Conservation (phyloP, 768 basidiomycete genomes). For the Peribolospora baueri region DNA sequence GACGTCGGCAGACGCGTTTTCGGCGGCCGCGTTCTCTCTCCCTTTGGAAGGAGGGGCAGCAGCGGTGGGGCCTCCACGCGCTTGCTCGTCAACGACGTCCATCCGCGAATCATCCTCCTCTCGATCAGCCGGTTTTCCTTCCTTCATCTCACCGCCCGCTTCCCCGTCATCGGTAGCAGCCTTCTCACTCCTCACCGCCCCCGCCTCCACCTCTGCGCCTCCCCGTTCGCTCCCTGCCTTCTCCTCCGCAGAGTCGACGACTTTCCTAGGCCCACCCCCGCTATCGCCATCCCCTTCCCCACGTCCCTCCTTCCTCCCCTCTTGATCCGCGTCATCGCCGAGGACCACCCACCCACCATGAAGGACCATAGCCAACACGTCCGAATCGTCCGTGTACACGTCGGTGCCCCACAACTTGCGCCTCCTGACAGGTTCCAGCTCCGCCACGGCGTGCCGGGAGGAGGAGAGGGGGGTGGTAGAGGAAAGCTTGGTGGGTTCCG, state of each 20-base stretch:
- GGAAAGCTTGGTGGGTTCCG: not conserved
- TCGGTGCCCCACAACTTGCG: slow-evolving; percentile 24
- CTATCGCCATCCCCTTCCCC: not conserved
- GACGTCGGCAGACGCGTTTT: no score
- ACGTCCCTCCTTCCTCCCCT: not conserved
- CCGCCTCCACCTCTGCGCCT: no score
- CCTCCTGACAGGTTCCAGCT: slow-evolving; percentile 10
- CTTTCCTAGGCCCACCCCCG: not conserved
- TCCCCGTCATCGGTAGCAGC: not conserved
- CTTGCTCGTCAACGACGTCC: not conserved
- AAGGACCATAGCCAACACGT: slow-evolving; percentile 19
- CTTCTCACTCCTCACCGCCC: no score
- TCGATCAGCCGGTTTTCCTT: not conserved
- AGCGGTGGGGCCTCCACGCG: not conserved
- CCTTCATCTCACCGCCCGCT: slow-evolving; percentile 2
- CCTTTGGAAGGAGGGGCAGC: no score
- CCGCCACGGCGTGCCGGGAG: slow-evolving; percentile 8
- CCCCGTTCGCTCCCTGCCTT: not conserved
- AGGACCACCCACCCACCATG: slow-evolving; percentile 22
- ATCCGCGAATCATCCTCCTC: not conserved
- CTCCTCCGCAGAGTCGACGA: slow-evolving; percentile 1
- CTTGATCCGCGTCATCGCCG: slow-evolving; percentile 4
- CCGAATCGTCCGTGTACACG: slow-evolving; percentile 26
- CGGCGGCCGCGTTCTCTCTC: no score
- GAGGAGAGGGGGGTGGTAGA: not conserved